Evolutionary conservation across 1,284 basidiomycete species (phyloP).

Genomic region (Tilletia walkeri): DNA sequence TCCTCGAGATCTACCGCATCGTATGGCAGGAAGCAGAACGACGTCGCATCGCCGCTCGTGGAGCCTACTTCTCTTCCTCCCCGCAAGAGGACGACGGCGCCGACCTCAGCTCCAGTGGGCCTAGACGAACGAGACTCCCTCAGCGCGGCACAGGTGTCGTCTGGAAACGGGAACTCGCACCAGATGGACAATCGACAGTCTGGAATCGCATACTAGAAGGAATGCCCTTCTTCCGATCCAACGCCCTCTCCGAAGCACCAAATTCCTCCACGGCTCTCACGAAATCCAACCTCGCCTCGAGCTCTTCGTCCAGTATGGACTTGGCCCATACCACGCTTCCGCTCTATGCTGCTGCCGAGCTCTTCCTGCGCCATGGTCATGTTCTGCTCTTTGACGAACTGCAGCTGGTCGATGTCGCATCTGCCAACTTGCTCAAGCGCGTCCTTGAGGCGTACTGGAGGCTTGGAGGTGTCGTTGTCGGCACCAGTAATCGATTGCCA

Average conservation of each 20-base stretch:
- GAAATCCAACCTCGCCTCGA: not conserved
- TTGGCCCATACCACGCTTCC: slow-evolving; percentile 52
- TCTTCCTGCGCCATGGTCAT: slow-evolving; percentile 63
- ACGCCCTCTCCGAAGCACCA: slow-evolving; percentile 26
- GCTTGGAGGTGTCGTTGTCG: slow-evolving; percentile 68
- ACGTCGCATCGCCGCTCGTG: slow-evolving; percentile 51
- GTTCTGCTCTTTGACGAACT: slow-evolving; percentile 70
- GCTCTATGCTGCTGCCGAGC: slow-evolving; percentile 60
- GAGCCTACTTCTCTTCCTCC: slow-evolving; percentile 32
- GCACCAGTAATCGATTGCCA: slow-evolving; percentile 65
- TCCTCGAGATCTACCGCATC: slow-evolving; percentile 69
- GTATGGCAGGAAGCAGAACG: slow-evolving; percentile 64
- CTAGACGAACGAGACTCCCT: slow-evolving; percentile 15
- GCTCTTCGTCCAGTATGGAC: slow-evolving; percentile 20
- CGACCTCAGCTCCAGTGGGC: not conserved
- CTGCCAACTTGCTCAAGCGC: slow-evolving; percentile 66
- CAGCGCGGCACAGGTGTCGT: slow-evolving; percentile 44
- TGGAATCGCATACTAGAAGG: slow-evolving; percentile 34
- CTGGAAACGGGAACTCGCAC: slow-evolving; percentile 54
- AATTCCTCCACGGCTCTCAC: slow-evolving; percentile 1
- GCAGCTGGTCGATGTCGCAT: slow-evolving; percentile 70
- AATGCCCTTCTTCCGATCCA: slow-evolving; percentile 44
- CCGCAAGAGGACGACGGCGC: not conserved
- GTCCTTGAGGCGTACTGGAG: slow-evolving; percentile 74
- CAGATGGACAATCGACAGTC: slow-evolving; percentile 30